Base-by-base conservation (phyloP, 768 basidiomycete species). In the Botryobasidium botryosum region DNA sequence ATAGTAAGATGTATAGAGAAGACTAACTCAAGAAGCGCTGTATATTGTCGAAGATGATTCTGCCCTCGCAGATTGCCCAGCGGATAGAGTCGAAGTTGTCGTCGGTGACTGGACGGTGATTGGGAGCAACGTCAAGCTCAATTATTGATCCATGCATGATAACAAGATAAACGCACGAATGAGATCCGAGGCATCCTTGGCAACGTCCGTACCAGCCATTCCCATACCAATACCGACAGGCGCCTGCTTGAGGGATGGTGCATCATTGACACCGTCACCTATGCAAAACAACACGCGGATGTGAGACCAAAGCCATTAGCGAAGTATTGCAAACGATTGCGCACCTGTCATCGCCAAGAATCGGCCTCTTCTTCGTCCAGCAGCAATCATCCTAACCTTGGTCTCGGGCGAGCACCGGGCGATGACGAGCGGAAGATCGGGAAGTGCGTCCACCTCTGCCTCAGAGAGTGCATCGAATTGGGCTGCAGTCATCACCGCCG, bases 141-240 rank as follows among this genome's bases (percentile, higher is more conserved):
- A 13, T 8, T 2, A n/a, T 40, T n/a, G 4, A 46, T 41, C 40
- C 43, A 44, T 71, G 69, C n/a, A 72, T 49, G 4, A 68, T 65
- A 13, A 68, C 60, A 8, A 28, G 40, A 13, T 15, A 13, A 31
- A 12, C 8, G 18, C 7, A 43, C 25, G 13, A 54, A 97, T 91
- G 56, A 99, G 92, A 55, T 99, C 94, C 5, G 92, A 96, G 1
- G 94, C 94, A 61, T 96, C 91, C 62, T 99, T 97, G 39, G 94
- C 91, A 15, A 99, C 88, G 59, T 99, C 94, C 1, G 94, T 99
- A 8, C 94, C 94, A 24, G 90, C 77, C 52, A 90, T 79, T 52
- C 86, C 86, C 87, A 91, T 91, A 3, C 85, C 87, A 66, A 97
- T 97, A 25, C 94, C 92, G 26, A 99, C 90, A 54, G 97, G 70